Evolutionary conservation across 306 rosid genomes (phyloP).

Genomic region (Senna tora): DNA sequence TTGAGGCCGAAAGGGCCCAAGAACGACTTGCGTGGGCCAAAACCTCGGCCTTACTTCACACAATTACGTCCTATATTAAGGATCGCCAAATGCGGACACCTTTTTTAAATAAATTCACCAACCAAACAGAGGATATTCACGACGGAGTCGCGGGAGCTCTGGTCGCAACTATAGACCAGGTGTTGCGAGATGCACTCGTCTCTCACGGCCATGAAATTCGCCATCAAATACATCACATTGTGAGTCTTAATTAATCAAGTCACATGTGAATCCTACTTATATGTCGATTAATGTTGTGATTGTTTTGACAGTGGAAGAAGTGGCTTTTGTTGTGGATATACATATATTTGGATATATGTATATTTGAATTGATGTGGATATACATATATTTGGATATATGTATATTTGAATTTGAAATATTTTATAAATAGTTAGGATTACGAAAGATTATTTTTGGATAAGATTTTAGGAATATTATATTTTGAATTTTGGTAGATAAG

Average conservation of each 20-base stretch:
- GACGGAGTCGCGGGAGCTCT: constrained; percentile 59
- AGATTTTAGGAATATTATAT: too few relatives aligned
- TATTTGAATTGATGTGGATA: too few relatives aligned
- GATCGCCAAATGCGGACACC: constrained; percentile 46
- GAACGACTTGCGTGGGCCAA: constrained; percentile 88
- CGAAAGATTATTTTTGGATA: too few relatives aligned
- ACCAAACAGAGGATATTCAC: constrained; percentile 31
- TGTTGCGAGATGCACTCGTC: constrained; percentile 63
- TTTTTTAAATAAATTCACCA: constrained; percentile 52
- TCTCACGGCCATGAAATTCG: constrained; percentile 68
- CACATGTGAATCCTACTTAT: too few relatives aligned
- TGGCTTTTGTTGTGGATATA: too few relatives aligned
- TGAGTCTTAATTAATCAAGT: too few relatives aligned
- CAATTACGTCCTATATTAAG: constrained; percentile 52
- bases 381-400: too few relatives aligned
- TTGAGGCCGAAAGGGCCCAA: constrained; percentile 70
- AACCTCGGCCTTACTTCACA: constrained; percentile 53
- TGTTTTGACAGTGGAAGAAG: constrained; percentile 67
- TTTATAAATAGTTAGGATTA: too few relatives aligned
- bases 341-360: too few relatives aligned
- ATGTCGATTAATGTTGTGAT: too few relatives aligned
- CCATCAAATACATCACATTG: constrained; percentile 54
- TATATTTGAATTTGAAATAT: too few relatives aligned
- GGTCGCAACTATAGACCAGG: constrained; percentile 61
- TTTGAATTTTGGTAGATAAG: too few relatives aligned